These are phyloP conservation scores for Onygenales sp. DNA, from an alignment of 2,329 filamentous ascomycete genomes.

Conservation along the genomic window DNA sequence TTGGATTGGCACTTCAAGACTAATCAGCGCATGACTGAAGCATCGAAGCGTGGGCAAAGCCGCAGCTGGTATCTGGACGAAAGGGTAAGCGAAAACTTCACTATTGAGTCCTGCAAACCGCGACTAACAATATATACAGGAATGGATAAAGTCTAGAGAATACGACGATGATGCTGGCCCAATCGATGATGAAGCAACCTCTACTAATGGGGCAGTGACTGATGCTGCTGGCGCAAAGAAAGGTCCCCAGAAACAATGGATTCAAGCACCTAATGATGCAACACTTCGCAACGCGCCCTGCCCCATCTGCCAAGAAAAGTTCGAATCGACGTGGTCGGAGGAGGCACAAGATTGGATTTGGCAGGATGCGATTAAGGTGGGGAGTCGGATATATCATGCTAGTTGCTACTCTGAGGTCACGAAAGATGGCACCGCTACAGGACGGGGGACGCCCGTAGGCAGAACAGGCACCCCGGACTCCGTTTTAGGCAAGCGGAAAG, in stretches of 20 bases:
- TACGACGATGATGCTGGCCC: slow-evolving; percentile 55
- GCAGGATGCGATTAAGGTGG: slow-evolving; percentile 75
- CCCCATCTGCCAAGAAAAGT: slow-evolving; percentile 91
- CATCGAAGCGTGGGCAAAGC: slow-evolving; percentile 76
- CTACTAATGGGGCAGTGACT: slow-evolving; percentile 30
- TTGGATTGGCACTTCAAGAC: slow-evolving; percentile 98
- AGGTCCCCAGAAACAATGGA: slow-evolving; percentile 58
- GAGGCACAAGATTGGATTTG: slow-evolving; percentile 95
- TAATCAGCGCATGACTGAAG: slow-evolving; percentile 78
- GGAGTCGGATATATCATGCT: slow-evolving; percentile 74
- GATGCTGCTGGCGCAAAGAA: slow-evolving; percentile 38
- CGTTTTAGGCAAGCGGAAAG: slow-evolving; percentile 64
- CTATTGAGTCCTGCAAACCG: slow-evolving; percentile 4
- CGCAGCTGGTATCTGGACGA: slow-evolving; percentile 94
- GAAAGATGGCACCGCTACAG: slow-evolving; percentile 44
- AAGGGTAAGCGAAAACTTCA: slow-evolving; percentile 46
- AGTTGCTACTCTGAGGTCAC: slow-evolving; percentile 80
- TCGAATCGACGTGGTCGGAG: slow-evolving; percentile 84
- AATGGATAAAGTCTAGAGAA: slow-evolving; percentile 84
- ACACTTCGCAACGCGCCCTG: slow-evolving; percentile 68
- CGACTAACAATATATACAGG: slow-evolving; percentile 39
- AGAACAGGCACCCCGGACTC: slow-evolving; percentile 48
- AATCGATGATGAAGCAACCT: slow-evolving; percentile 30
- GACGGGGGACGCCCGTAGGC: slow-evolving; percentile 16
- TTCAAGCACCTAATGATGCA: slow-evolving; percentile 73